phyloP scores from a whole-genome alignment of 306 rosid genomes.

The Glycine tomentella region DNA sequence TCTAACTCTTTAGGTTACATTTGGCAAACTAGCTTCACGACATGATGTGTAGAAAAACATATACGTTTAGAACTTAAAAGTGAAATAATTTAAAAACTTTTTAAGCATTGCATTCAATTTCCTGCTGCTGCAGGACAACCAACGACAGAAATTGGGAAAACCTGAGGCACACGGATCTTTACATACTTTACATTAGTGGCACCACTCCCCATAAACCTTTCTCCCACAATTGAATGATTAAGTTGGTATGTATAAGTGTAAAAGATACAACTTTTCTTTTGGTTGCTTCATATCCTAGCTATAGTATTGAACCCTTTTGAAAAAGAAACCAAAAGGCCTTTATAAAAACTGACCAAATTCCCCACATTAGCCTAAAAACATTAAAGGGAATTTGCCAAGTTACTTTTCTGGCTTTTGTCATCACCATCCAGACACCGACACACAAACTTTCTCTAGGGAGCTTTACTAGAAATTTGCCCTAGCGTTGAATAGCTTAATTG shows the following conservation, averaged over 20 bases:
- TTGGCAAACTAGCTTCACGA: neutral
- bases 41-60: neutral
- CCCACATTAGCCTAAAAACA: neutral
- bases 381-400: neutral
- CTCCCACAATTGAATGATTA: constrained; percentile 3
- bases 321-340: neutral
- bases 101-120: neutral
- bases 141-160: neutral
- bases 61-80: neutral
- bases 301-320: neutral
- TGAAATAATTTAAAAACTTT: neutral
- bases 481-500: neutral
- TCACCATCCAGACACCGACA: neutral
- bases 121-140: neutral
- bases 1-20: neutral
- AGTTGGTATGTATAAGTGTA: neutral
- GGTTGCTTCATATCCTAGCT: neutral
- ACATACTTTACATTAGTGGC: neutral
- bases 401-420: neutral
- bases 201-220: constrained; percentile 1
- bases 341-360: neutral
- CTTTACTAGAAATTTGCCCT: neutral
- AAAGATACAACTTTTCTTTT: neutral
- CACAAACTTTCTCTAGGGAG: neutral
- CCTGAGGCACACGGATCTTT: neutral